These are phyloP conservation scores for Colletotrichum limetticola DNA, from an alignment of 2,329 filamentous ascomycete genomes.

Conservation along the genomic window DNA sequence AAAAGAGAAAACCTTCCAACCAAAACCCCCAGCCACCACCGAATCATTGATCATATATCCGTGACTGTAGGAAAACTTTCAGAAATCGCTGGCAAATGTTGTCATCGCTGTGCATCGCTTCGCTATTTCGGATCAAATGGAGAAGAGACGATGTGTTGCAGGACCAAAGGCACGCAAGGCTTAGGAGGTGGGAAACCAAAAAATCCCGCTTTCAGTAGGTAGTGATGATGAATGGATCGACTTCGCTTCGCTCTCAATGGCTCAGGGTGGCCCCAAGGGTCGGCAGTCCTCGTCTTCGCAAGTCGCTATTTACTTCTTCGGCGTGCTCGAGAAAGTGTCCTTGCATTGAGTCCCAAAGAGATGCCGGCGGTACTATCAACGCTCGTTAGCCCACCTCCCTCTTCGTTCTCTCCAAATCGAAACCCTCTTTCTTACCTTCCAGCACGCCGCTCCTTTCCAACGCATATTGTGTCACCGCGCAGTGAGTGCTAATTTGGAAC, in stretches of 20 bases:
- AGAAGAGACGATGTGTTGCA: background rate
- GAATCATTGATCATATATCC: background rate
- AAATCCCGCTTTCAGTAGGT: background rate
- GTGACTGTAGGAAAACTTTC: background rate
- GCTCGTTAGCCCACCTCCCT: background rate
- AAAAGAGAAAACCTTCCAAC: background rate
- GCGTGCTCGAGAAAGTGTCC: conserved; percentile 37
- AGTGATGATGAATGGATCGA: background rate
- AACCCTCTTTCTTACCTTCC: conserved; percentile 22
- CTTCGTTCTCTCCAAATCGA: too few species aligned
- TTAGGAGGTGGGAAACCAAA: background rate
- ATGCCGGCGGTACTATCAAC: conserved; percentile 34
- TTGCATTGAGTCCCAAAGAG: conserved; percentile 37
- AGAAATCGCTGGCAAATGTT: background rate
- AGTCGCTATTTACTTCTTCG: conserved; percentile 36
- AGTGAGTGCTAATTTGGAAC: conserved; percentile 41
- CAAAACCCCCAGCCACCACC: background rate
- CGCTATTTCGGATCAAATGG: background rate
- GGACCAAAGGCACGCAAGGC: background rate
- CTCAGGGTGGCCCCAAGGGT: background rate
- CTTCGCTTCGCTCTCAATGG: background rate
- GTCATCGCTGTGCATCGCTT: background rate
- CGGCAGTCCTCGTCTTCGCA: conserved; percentile 14
- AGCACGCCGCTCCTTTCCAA: conserved; percentile 34
- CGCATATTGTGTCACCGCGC: conserved; percentile 40